phyloP scores from a whole-genome alignment of 345 rosid genomes.

The Eucalyptus decipiens region DNA sequence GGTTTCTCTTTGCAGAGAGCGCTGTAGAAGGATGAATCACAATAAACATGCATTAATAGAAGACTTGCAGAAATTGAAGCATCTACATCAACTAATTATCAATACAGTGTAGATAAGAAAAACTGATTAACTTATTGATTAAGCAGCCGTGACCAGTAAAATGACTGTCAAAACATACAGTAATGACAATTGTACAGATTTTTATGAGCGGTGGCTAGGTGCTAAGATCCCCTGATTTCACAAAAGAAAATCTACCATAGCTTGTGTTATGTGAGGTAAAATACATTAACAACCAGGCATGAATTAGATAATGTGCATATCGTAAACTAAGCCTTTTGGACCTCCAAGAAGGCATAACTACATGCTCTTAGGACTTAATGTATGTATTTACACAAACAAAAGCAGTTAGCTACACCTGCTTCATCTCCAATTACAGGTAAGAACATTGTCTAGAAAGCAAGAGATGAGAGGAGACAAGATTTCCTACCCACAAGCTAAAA shows the following conservation, averaged over 20 bases:
- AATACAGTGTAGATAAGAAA: background rate
- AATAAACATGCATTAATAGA: background rate
- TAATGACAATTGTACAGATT: background rate
- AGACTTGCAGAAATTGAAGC: background rate
- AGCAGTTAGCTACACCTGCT: background rate
- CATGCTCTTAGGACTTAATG: background rate
- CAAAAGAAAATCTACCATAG: background rate
- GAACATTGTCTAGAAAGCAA: background rate
- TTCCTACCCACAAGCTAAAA: background rate
- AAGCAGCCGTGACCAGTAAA: background rate
- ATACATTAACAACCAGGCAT: background rate
- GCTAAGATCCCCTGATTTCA: background rate
- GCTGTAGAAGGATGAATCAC: slow-evolving; percentile 21
- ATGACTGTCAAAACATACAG: background rate
- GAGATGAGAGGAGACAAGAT: background rate
- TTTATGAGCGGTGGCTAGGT: background rate
- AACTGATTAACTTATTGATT: background rate
- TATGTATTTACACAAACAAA: background rate
- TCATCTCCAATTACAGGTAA: background rate
- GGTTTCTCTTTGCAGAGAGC: slow-evolving; percentile 82
- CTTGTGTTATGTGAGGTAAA: background rate
- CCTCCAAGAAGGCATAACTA: background rate
- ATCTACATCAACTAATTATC: background rate
- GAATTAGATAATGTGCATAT: background rate
- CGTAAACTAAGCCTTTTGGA: background rate